Conservation (phyloP, 768 basidiomycete genomes). For the Trametes cingulata region DNA sequence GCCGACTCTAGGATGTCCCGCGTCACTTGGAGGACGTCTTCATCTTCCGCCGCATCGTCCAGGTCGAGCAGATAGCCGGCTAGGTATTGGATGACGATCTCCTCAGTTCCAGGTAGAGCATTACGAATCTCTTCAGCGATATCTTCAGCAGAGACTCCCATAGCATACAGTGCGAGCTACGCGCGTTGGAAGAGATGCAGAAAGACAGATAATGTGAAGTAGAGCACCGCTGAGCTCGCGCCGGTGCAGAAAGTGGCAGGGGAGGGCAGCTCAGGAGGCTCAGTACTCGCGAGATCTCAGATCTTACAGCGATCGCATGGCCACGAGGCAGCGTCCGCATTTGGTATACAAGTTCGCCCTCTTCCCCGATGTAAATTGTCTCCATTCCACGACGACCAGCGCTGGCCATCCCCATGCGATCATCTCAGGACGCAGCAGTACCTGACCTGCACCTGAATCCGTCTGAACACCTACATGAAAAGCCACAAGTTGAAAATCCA, state of each 20-base stretch:
- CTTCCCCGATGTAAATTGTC: neutral
- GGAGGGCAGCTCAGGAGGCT: neutral
- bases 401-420: no score
- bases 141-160: slow-evolving; percentile 38
- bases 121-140: slow-evolving; percentile 78
- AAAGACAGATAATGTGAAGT: neutral
- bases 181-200: neutral
- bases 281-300: neutral
- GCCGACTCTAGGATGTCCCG: slow-evolving; percentile 77
- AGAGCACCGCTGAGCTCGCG: neutral
- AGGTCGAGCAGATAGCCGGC: slow-evolving; percentile 87
- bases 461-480: no score
- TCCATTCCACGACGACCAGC: no score
- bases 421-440: no score
- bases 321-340: neutral
- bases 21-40: slow-evolving; percentile 79
- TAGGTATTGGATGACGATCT: slow-evolving; percentile 83
- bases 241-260: no score
- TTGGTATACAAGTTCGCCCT: no score
- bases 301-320: neutral
- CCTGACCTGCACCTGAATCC: no score
- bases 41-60: slow-evolving; percentile 87
- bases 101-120: slow-evolving; percentile 75
- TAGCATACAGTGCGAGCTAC: neutral
- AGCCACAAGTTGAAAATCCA: no score